Percentiles rank a stretch among this genome's conserved stretches.
phyloP scores from a whole-genome alignment of 1,284 basidiomycete genomes.

The Leccinum angustisporum region DNA sequence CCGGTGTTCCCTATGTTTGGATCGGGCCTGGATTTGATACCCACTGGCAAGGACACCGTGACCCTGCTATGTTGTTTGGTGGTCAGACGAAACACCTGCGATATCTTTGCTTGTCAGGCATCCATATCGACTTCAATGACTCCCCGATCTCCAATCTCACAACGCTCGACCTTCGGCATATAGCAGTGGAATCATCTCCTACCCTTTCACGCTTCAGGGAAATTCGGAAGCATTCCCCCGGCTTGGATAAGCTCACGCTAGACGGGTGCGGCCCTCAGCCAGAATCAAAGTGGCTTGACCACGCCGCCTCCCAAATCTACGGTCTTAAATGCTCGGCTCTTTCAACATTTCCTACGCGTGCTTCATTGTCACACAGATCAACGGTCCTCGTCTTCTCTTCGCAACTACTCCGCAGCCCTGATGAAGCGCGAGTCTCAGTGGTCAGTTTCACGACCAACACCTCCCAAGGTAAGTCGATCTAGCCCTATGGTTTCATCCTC shows the following conservation, averaged over 20 bases:
- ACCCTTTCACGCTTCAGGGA: slow-evolving; percentile 47
- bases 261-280: slow-evolving; percentile 57
- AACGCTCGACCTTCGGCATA: slow-evolving; percentile 58
- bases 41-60: slow-evolving; percentile 28
- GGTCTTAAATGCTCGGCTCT: slow-evolving; percentile 52
- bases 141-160: slow-evolving; percentile 50
- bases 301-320: slow-evolving; percentile 46
- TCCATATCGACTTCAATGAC: slow-evolving; percentile 54
- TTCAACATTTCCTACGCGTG: slow-evolving; percentile 46
- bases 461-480: slow-evolving; percentile 18
- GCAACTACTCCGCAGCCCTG: slow-evolving; percentile 67
- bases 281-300: slow-evolving; percentile 20
- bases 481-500: slow-evolving; percentile 18
- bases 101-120: slow-evolving; percentile 52
- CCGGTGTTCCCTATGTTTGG: slow-evolving; percentile 45
- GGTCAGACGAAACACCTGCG: slow-evolving; percentile 44
- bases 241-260: slow-evolving; percentile 51
- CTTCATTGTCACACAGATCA: slow-evolving; percentile 38
- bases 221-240: slow-evolving; percentile 49
- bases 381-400: not conserved
- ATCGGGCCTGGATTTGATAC: slow-evolving; percentile 39
- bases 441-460: slow-evolving; percentile 43
- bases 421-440: slow-evolving; percentile 67
- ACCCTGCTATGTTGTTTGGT: slow-evolving; percentile 45
- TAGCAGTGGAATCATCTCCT: slow-evolving; percentile 51